Evolutionary conservation across 345 rosid genomes (phyloP).

Genomic region (Microthlaspi erraticum): DNA sequence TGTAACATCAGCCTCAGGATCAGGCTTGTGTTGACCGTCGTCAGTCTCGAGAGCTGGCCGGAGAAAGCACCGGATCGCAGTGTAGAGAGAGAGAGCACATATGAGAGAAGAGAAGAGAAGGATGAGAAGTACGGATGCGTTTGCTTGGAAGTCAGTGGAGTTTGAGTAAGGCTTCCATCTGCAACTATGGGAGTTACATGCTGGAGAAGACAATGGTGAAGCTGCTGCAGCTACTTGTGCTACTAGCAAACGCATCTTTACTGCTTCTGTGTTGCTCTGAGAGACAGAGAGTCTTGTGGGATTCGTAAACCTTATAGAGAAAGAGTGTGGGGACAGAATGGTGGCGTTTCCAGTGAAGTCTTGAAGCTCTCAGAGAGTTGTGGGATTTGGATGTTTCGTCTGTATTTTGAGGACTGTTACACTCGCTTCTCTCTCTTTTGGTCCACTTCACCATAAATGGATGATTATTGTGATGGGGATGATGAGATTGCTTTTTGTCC

Average conservation of each 20-base stretch:
- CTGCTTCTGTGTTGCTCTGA: neutral
- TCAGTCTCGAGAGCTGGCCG: conserved; percentile 27
- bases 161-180: conserved; percentile 48
- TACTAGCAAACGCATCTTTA: conserved; percentile 42
- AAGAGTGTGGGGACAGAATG: conserved; percentile 30
- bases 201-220: conserved; percentile 37
- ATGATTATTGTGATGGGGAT: conserved; percentile 27
- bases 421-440: conserved; percentile 41
- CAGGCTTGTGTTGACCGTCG: conserved; percentile 47
- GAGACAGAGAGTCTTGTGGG: conserved; percentile 20
- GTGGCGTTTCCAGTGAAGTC: conserved; percentile 41
- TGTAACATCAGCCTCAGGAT: conserved; percentile 33
- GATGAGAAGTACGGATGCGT: conserved; percentile 52
- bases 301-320: conserved; percentile 32
- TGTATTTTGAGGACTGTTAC: conserved; percentile 27
- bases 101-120: conserved; percentile 62
- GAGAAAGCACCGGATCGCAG: conserved; percentile 70
- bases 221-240: conserved; percentile 16
- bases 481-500: conserved; percentile 35
- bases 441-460: conserved; percentile 48
- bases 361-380: conserved; percentile 40
- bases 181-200: conserved; percentile 38
- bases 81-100: conserved; percentile 66
- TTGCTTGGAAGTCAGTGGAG: conserved; percentile 59
- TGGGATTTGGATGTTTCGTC: conserved; percentile 38